Conservation (phyloP, 2,329 filamentous ascomycete species). For the Pseudopithomyces maydicus region DNA sequence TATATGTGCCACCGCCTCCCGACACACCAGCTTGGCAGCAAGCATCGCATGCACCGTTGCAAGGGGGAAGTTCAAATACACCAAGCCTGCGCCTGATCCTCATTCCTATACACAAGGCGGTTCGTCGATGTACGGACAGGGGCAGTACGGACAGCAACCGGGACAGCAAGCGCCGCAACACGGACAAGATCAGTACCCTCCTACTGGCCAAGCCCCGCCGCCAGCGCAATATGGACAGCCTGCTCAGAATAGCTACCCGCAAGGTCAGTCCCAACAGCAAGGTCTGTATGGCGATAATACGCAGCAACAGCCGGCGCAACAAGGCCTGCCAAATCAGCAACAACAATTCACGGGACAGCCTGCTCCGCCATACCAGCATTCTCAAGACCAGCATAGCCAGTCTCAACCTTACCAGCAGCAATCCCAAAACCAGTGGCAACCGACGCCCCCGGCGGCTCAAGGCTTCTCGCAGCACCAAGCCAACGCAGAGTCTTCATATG, state of each 20-base stretch:
- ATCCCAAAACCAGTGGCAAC: slow-evolving; percentile 25
- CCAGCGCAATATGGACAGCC: slow-evolving; percentile 18
- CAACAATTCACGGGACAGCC: slow-evolving; percentile 16
- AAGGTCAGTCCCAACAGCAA: slow-evolving; percentile 20
- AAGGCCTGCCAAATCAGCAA: slow-evolving; percentile 14
- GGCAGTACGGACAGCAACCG: slow-evolving; percentile 20
- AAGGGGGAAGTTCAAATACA: slow-evolving; percentile 38
- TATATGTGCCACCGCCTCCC: slow-evolving; percentile 43
- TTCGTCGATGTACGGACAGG: slow-evolving; percentile 10
- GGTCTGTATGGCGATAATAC: slow-evolving; percentile 12
- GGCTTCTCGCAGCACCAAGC: slow-evolving; percentile 18
- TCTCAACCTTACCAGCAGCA: slow-evolving; percentile 5
- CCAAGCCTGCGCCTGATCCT: slow-evolving; percentile 33
- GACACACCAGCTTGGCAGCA: slow-evolving; percentile 45
- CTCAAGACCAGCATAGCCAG: slow-evolving; percentile 10
- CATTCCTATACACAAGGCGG: slow-evolving; percentile 28
- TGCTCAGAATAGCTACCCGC: slow-evolving; percentile 7
- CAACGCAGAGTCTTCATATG: slow-evolving; percentile 7
- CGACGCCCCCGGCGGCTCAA: slow-evolving; percentile 19
- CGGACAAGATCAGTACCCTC: slow-evolving; percentile 16
- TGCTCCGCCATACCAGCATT: slow-evolving; percentile 10
- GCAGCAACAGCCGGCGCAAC: slow-evolving; percentile 10
- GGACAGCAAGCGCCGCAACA: slow-evolving; percentile 12
- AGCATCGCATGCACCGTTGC: slow-evolving; percentile 40
- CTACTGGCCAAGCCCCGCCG: slow-evolving; percentile 13